A percentile compares a stretch with the other conserved stretches of the same genome.
phyloP scores from a whole-genome alignment of 2,329 filamentous ascomycete genomes.

The Calonectria henricotiae region DNA sequence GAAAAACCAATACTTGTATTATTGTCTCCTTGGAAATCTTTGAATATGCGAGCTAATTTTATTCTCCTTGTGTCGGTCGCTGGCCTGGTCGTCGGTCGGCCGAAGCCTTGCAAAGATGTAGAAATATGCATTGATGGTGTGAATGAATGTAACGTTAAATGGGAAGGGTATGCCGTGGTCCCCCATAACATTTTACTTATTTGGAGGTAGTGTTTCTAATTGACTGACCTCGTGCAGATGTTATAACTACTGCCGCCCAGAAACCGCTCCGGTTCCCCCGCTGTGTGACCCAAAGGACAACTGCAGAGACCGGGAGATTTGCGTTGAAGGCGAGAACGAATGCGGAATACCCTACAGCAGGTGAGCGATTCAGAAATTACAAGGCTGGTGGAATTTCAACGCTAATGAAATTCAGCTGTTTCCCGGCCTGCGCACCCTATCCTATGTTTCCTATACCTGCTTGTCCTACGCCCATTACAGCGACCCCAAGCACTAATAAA shows the following conservation, averaged over 20 bases:
- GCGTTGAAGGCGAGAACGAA: slow-evolving; percentile 47
- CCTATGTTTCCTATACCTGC: slow-evolving; percentile 37
- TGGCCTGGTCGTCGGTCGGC: slow-evolving; percentile 33
- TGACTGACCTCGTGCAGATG: slow-evolving; percentile 47
- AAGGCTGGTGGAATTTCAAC: no score
- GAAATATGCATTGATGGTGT: slow-evolving; percentile 53
- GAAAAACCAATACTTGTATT: neutral
- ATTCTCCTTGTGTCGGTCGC: slow-evolving; percentile 32
- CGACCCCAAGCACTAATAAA: neutral
- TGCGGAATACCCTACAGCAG: slow-evolving; percentile 50
- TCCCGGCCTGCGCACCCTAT: slow-evolving; percentile 48
- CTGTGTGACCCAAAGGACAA: slow-evolving; percentile 41
- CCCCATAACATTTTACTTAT: neutral
- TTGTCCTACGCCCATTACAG: slow-evolving; percentile 37
- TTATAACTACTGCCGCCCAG: slow-evolving; percentile 52
- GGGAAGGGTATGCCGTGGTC: slow-evolving; percentile 49
- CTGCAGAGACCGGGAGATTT: slow-evolving; percentile 51
- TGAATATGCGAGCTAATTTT: slow-evolving; percentile 39
- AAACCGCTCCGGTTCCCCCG: slow-evolving; percentile 45
- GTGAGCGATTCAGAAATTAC: slow-evolving; percentile 35
- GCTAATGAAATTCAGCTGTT: slow-evolving; percentile 40
- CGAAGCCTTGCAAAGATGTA: slow-evolving; percentile 27
- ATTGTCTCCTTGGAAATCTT: neutral
- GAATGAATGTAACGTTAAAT: slow-evolving; percentile 51
- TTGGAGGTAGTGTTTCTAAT: neutral